These are phyloP conservation scores for Aquilaria sinensis DNA, from an alignment of 345 rosid genomes.

Conservation along the genomic window DNA sequence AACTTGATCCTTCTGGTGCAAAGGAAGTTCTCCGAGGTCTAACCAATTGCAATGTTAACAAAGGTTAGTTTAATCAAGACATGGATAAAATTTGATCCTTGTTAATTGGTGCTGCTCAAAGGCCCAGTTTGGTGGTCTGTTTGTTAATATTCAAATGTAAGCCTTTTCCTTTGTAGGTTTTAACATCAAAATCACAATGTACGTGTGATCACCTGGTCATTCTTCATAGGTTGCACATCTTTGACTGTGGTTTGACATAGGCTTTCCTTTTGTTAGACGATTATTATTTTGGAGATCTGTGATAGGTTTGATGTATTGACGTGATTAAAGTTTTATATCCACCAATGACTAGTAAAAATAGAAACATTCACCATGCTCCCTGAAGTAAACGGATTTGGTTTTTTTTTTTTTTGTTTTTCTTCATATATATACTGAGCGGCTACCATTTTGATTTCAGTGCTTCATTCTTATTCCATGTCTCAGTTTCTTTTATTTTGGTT, in stretches of 20 bases:
- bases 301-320: too few relatives aligned
- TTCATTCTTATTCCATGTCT: neutral
- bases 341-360: too few relatives aligned
- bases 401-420: neutral
- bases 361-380: neutral
- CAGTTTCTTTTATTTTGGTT: neutral
- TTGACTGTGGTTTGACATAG: too few relatives aligned
- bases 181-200: neutral
- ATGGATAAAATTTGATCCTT: neutral
- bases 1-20: constrained; percentile 51
- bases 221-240: too few relatives aligned
- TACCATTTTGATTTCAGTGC: neutral
- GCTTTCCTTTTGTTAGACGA: too few relatives aligned
- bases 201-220: too few relatives aligned
- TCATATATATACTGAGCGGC: neutral
- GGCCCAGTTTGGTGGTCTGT: neutral
- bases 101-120: neutral
- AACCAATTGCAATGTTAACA: constrained; percentile 82
- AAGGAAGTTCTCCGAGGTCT: constrained; percentile 78
- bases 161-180: neutral
- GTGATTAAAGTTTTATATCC: too few relatives aligned
- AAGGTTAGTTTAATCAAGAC: constrained; percentile 39
- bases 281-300: too few relatives aligned
- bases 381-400: neutral
- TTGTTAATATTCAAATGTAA: neutral